phyloP scores from a whole-genome alignment of 257 asterid genomes.

The Capsicum pubescens region DNA sequence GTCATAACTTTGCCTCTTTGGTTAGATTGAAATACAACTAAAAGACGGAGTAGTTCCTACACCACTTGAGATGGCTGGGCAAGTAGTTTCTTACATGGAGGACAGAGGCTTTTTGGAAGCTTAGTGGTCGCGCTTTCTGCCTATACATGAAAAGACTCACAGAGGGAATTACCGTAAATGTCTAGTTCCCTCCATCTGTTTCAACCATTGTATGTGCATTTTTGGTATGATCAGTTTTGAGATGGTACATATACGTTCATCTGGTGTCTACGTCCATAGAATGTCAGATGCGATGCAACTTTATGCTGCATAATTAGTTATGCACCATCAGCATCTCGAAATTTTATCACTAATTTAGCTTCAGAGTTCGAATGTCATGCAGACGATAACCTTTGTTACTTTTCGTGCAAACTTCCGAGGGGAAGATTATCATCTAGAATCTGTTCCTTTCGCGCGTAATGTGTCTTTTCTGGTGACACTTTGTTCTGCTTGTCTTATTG shows the following conservation, averaged over 20 bases:
- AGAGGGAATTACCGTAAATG: neutral
- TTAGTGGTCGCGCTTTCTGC: slow-evolving; percentile 23
- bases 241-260: neutral
- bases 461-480: neutral
- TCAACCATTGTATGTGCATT: neutral
- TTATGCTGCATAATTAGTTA: neutral
- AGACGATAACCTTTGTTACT: neutral
- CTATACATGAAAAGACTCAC: slow-evolving; percentile 20
- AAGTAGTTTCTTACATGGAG: slow-evolving; percentile 75
- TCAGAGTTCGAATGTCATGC: neutral
- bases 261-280: neutral
- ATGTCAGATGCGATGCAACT: neutral
- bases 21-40: slow-evolving; percentile 77
- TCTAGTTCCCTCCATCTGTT: slow-evolving; percentile 23
- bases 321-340: neutral
- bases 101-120: slow-evolving; percentile 71
- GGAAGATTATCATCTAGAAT: neutral
- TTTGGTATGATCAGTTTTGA: neutral
- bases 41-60: slow-evolving; percentile 73
- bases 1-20: neutral
- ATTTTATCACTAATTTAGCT: neutral
- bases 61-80: slow-evolving; percentile 82
- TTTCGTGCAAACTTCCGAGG: neutral
- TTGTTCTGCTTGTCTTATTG: neutral
- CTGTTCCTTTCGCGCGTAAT: neutral